These are phyloP conservation scores for Pleurostoma richardsiae DNA, from an alignment of 2,329 filamentous ascomycete genomes.

Conservation along the genomic window DNA sequence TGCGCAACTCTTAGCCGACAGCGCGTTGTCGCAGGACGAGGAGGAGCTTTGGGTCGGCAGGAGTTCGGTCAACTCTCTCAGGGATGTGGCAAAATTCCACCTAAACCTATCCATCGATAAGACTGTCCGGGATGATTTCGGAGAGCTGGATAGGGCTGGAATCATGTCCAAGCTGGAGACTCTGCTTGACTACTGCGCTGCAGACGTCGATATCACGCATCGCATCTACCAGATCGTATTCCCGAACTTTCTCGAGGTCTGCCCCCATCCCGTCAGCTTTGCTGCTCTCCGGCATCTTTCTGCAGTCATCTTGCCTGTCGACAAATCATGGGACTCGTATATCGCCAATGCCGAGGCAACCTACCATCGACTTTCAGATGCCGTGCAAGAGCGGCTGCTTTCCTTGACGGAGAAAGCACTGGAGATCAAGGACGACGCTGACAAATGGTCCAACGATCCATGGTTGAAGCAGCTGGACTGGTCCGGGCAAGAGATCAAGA, in stretches of 20 bases:
- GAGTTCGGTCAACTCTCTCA: slow-evolving; percentile 90
- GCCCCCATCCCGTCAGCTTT: slow-evolving; percentile 96
- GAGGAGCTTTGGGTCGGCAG: slow-evolving; percentile 93
- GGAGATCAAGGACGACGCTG: slow-evolving; percentile 62
- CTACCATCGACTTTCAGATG: slow-evolving; percentile 71
- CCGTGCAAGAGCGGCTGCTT: slow-evolving; percentile 71
- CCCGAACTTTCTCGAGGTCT: slow-evolving; percentile 80
- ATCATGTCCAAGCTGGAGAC: slow-evolving; percentile 71
- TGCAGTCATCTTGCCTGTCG: slow-evolving; percentile 84
- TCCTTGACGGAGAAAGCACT: slow-evolving; percentile 73
- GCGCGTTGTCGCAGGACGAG: slow-evolving; percentile 70
- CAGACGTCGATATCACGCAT: slow-evolving; percentile 89
- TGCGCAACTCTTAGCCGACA: slow-evolving; percentile 63
- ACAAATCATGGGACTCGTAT: slow-evolving; percentile 84
- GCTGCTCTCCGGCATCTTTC: slow-evolving; percentile 90
- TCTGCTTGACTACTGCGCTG: slow-evolving; percentile 88
- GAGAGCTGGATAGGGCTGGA: slow-evolving; percentile 68
- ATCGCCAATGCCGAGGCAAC: slow-evolving; percentile 78
- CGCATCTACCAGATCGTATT: slow-evolving; percentile 93
- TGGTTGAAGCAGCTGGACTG: slow-evolving; percentile 95
- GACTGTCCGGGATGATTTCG: slow-evolving; percentile 78
- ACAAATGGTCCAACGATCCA: slow-evolving; percentile 72
- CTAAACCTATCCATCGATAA: slow-evolving; percentile 91
- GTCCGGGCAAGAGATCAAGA: slow-evolving; percentile 86
- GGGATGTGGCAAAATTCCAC: slow-evolving; percentile 95